These are phyloP conservation scores for Digitaria exilis DNA, from an alignment of 202 grass and related monocot species.

Conservation along the genomic window DNA sequence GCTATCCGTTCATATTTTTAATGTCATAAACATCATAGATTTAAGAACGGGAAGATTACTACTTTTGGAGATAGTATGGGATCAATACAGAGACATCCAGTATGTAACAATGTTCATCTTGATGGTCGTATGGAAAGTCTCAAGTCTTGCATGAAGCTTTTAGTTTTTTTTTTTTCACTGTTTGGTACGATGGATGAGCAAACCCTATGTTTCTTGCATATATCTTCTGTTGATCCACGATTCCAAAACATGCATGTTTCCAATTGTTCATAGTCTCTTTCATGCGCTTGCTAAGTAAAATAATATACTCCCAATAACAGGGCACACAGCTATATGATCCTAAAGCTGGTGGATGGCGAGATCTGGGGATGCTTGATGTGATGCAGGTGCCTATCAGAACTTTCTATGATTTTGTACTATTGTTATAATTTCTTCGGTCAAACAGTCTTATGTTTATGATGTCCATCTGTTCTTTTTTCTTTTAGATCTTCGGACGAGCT, in stretches of 20 bases:
- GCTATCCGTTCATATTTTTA: no score
- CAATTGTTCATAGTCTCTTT: constrained; percentile 8
- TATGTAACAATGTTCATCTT: constrained; percentile 12
- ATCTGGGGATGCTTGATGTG: constrained; percentile 98
- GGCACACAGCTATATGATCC: constrained; percentile 98
- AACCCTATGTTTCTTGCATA: constrained; percentile 13
- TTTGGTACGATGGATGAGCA: constrained; percentile 32
- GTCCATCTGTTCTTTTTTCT: constrained; percentile 6
- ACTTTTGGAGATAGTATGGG: constrained; percentile 13
- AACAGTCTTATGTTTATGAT: constrained; percentile 32
- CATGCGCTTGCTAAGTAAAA: constrained; percentile 13
- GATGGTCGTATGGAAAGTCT: constrained; percentile 31
- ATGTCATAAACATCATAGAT: no score
- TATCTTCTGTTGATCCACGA: constrained; percentile 4
- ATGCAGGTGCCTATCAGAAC: constrained; percentile 80
- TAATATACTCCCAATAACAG: constrained; percentile 39
- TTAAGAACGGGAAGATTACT: no score
- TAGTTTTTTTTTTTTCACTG: neutral
- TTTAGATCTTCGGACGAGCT: constrained; percentile 98
- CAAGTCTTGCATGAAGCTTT: neutral
- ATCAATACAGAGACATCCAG: constrained; percentile 5
- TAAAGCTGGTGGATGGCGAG: constrained; percentile 95
- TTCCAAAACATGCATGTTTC: constrained; percentile 32
- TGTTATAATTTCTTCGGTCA: constrained; percentile 17
- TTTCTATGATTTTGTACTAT: neutral